A percentile compares a stretch with the other conserved stretches of the same genome.
Evolutionary conservation across 75 land plant species (phyloP).

Genomic region (Sequoia sempervirens): DNA sequence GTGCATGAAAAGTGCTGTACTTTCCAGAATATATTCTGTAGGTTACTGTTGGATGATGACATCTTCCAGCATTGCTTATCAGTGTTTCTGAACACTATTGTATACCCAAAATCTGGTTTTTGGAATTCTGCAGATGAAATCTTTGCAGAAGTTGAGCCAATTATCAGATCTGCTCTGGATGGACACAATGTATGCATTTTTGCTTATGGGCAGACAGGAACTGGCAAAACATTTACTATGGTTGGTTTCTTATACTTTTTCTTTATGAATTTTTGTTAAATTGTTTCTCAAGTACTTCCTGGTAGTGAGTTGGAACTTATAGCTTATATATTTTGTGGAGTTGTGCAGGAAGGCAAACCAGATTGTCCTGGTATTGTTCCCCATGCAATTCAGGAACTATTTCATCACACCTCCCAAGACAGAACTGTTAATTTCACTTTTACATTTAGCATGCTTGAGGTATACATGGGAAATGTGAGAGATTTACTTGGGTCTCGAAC

Average conservation of each 20-base stretch:
- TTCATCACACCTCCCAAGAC: slow-evolving; percentile 40
- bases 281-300: not conserved
- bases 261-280: not conserved
- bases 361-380: slow-evolving; percentile 70
- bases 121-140: slow-evolving; percentile 61
- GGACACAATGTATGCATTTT: slow-evolving; percentile 83
- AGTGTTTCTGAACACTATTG: not conserved
- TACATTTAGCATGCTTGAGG: slow-evolving; percentile 78
- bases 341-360: slow-evolving; percentile 61
- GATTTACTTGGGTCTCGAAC: slow-evolving; percentile 57
- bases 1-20: slow-evolving; percentile 21
- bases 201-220: slow-evolving; percentile 88
- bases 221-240: slow-evolving; percentile 89
- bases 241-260: slow-evolving; percentile 24
- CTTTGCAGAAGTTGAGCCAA: slow-evolving; percentile 70
- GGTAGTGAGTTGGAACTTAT: not conserved
- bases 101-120: not conserved
- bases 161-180: slow-evolving; percentile 73
- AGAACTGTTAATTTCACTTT: slow-evolving; percentile 33
- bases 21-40: slow-evolving; percentile 1
- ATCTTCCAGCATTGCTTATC: not conserved
- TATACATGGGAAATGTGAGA: slow-evolving; percentile 72
- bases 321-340: not conserved
- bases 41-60: not conserved
- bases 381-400: slow-evolving; percentile 45